Evolutionary conservation across 768 basidiomycete species (phyloP), one percentile per base, ranked within the genome.

Genomic region (Tulasnella sp.): DNA sequence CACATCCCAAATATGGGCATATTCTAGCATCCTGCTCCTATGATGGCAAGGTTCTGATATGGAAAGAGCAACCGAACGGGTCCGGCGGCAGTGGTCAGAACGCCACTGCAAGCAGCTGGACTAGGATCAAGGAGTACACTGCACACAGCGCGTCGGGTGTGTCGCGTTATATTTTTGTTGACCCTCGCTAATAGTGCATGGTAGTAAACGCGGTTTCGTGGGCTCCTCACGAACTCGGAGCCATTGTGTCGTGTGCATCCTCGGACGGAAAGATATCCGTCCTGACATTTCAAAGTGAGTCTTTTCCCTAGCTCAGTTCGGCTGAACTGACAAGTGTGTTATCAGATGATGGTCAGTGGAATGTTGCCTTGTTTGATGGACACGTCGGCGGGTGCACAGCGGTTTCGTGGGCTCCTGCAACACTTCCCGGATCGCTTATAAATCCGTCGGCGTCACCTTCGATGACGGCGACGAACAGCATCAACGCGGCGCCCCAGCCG

Each of bases 1-100:
- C 88, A 2, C 94, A 99, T 64, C 96, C 96, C 23, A 96, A 91
- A 69, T 99, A 86, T 65, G 96, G 96, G 1, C 82, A 86, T 61
- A 94, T 99, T 65, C 81, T 99, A 52, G 94, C 94, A 27, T 93
- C 89, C n/a, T 94, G 91, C 67, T 96, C 93, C 4, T 98, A 98
- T 68, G 96, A 99, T 64, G 93, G 96, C 43, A 89, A 94, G 65
- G 96, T 96, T 17, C 78, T 97, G 70, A 91, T 99, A 63, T 99
- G 96, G 96, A 96, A 93, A 66, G 93, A 98, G 69, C 85, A 88
- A 66, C 74, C 63, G 31, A 66, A 65, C 15, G 62, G 62, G 19
- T 63, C 71, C 59, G 73, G 73, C 6, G 76, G 78, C 63, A 43
- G 27, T n/a, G n/a, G 17, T n/a, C 17, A 25, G 9, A 79, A 78